Percentiles rank a stretch among this genome's conserved stretches.
phyloP scores from a whole-genome alignment of 352 stramenopile genomes.

The Lagenidium giganteum region DNA sequence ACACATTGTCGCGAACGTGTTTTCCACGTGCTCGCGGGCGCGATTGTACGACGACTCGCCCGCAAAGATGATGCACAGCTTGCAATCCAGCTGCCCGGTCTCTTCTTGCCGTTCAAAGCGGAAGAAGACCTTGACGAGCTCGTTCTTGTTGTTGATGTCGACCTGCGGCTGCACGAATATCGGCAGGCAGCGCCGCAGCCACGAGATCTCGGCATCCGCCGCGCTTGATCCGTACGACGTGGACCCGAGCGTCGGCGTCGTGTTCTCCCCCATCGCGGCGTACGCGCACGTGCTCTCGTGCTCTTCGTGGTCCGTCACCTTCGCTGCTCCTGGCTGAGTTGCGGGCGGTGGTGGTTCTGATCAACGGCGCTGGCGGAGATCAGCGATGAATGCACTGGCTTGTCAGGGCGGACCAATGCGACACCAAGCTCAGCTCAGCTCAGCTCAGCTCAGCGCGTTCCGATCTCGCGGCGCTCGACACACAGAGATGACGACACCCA shows the following conservation, averaged over 20 bases:
- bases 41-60: slow-evolving; percentile 78
- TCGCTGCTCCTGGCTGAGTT: no score
- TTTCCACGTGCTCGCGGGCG: slow-evolving; percentile 46
- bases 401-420: no score
- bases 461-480: no score
- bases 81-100: slow-evolving; percentile 35
- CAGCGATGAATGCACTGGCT: no score
- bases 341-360: no score
- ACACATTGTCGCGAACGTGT: slow-evolving; percentile 54
- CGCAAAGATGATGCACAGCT: slow-evolving; percentile 67
- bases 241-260: no score
- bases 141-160: slow-evolving; percentile 68
- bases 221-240: slow-evolving; percentile 20
- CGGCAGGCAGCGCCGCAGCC: slow-evolving; percentile 61
- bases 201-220: slow-evolving; percentile 41
- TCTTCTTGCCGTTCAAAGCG: slow-evolving; percentile 50
- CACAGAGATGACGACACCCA: no score
- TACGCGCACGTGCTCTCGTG: slow-evolving; percentile 22
- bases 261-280: slow-evolving; percentile 26
- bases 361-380: no score
- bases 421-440: no score
- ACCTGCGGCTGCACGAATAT: slow-evolving; percentile 70
- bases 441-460: no score
- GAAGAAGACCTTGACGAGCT: slow-evolving; percentile 69
- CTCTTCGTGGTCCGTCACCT: no score